Evolutionary conservation across 495 filamentous ascomycete species (phyloP).

Genomic region (Margaritispora aquatica): DNA sequence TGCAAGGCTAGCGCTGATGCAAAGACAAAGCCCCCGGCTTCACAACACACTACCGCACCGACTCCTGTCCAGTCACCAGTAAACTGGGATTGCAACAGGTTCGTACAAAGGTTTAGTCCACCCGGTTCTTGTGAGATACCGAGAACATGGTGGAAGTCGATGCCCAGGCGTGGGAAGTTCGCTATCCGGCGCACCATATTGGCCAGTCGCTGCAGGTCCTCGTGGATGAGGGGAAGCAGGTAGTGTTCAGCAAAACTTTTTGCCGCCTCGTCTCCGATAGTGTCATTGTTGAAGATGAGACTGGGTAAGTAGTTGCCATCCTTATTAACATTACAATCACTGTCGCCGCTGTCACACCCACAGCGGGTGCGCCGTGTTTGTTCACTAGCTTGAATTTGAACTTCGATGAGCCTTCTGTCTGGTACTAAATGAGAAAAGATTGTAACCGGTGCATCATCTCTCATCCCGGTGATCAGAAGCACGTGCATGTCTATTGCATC

Average conservation of each 20-base stretch:
- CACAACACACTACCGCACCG: slow-evolving; percentile 43
- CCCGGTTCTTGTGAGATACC: slow-evolving; percentile 47
- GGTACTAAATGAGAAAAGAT: slow-evolving; percentile 50
- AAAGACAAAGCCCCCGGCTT: slow-evolving; percentile 53
- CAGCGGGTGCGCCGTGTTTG: slow-evolving; percentile 37
- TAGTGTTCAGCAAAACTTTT: slow-evolving; percentile 36
- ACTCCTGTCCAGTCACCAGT: slow-evolving; percentile 42
- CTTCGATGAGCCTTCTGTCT: slow-evolving; percentile 46
- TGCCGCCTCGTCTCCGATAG: slow-evolving; percentile 31
- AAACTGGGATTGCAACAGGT: slow-evolving; percentile 44
- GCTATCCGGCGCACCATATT: slow-evolving; percentile 44
- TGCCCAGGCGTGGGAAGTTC: slow-evolving; percentile 44
- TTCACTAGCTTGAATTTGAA: slow-evolving; percentile 42
- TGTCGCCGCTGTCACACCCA: slow-evolving; percentile 22
- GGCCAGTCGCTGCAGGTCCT: slow-evolving; percentile 43
- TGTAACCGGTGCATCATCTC: slow-evolving; percentile 54
- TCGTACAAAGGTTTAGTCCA: slow-evolving; percentile 48
- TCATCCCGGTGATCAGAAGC: slow-evolving; percentile 60
- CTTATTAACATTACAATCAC: slow-evolving; percentile 21
- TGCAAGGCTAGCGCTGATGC: slow-evolving; percentile 45
- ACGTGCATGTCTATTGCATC: slow-evolving; percentile 43
- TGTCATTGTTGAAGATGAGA: slow-evolving; percentile 48
- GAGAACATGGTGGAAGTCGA: slow-evolving; percentile 56
- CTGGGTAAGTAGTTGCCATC: slow-evolving; percentile 34
- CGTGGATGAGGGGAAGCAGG: slow-evolving; percentile 45